These are phyloP conservation scores for Penicillium sp. DNA, from an alignment of 2,329 filamentous ascomycete species.

Conservation along the genomic window DNA sequence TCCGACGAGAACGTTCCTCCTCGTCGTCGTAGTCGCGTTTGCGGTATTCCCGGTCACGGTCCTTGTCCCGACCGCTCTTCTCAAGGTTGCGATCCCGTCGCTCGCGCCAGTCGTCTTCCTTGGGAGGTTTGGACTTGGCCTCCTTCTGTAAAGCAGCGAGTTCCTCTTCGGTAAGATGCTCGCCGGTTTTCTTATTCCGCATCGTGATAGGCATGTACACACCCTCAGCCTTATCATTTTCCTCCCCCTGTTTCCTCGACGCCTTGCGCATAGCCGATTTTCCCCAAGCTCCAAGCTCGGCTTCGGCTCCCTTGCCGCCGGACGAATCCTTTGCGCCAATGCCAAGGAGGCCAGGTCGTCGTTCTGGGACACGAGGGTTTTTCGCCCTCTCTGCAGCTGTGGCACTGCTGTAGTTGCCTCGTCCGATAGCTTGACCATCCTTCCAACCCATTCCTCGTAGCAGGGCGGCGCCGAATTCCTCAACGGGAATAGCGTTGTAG, in stretches of 20 bases:
- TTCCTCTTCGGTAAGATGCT: conserved; percentile 55
- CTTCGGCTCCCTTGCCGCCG: conserved; percentile 46
- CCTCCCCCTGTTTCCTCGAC: conserved; percentile 49
- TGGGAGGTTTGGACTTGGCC: conserved; percentile 37
- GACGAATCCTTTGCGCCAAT: conserved; percentile 76
- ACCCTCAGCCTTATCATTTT: conserved; percentile 37
- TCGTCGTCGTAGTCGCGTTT: conserved; percentile 29
- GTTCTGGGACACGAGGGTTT: conserved; percentile 58
- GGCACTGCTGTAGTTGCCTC: conserved; percentile 43
- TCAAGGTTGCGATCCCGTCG: conserved; percentile 39
- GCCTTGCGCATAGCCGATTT: conserved; percentile 50
- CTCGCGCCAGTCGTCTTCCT: conserved; percentile 40
- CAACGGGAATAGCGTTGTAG: conserved; percentile 81
- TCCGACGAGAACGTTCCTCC: conserved; percentile 31
- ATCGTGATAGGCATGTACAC: conserved; percentile 56
- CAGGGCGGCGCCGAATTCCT: conserved; percentile 85
- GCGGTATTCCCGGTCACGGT: conserved; percentile 30
- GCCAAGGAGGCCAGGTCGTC: conserved; percentile 71
- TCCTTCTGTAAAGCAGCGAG: conserved; percentile 46
- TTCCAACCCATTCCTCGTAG: conserved; percentile 95
- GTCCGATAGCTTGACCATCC: conserved; percentile 52
- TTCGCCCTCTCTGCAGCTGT: conserved; percentile 39
- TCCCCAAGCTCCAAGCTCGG: conserved; percentile 74
- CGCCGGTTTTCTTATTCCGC: conserved; percentile 54
- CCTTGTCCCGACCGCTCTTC: conserved; percentile 30